These are phyloP conservation scores for Elongisporangium prolatum DNA, from an alignment of 352 stramenopile genomes.

Conservation along the genomic window DNA sequence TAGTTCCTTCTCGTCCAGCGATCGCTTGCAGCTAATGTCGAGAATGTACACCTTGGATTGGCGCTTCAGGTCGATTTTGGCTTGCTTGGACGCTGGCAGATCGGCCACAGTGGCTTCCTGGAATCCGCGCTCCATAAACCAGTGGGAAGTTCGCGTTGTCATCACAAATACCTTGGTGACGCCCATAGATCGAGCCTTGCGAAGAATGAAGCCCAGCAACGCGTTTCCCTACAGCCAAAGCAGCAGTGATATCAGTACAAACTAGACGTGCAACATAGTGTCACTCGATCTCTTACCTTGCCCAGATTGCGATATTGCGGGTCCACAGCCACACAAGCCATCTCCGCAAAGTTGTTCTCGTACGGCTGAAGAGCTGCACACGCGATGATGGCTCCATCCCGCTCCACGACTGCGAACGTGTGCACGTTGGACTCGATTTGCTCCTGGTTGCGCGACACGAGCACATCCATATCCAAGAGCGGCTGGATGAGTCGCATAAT, in stretches of 20 bases:
- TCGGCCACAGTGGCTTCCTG: constrained; percentile 86
- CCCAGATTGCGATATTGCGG: constrained; percentile 78
- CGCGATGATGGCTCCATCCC: constrained; percentile 86
- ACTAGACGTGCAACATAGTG: background rate
- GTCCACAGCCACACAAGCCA: constrained; percentile 89
- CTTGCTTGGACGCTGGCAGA: constrained; percentile 74
- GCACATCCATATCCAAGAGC: constrained; percentile 81
- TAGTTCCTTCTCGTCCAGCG: constrained; percentile 82
- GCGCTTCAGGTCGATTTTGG: constrained; percentile 76
- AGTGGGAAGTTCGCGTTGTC: constrained; percentile 97
- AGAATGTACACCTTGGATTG: constrained; percentile 89
- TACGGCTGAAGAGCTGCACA: constrained; percentile 88
- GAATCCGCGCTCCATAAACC: constrained; percentile 97
- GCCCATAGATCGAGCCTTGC: constrained; percentile 78
- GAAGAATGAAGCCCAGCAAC: constrained; percentile 89
- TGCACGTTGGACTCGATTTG: constrained; percentile 88
- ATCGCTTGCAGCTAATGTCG: constrained; percentile 81
- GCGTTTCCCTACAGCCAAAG: constrained; percentile 68
- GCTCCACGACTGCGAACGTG: constrained; percentile 86
- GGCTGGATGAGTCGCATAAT: constrained; percentile 88
- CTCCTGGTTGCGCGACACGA: constrained; percentile 85
- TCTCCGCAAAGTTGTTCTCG: constrained; percentile 87
- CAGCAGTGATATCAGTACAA: background rate
- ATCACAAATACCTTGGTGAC: constrained; percentile 95
- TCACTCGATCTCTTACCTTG: constrained; percentile 32